Conservation (phyloP, 2,329 filamentous ascomycete species). For the Alternaria arbusti region DNA sequence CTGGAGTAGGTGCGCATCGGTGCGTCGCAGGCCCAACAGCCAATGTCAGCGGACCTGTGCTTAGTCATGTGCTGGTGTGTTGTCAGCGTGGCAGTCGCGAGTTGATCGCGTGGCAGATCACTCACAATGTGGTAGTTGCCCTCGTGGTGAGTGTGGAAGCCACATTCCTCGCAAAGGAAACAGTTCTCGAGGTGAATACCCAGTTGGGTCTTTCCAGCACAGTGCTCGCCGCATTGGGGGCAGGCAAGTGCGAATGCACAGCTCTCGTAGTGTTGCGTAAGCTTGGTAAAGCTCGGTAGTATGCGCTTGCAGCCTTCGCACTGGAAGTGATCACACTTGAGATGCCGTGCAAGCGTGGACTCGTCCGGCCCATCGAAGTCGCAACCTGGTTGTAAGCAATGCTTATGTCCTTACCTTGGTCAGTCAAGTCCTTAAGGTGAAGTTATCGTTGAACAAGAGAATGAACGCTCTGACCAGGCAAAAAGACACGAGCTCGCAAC, state of each 20-base stretch:
- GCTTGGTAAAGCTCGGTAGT: constrained; percentile 37
- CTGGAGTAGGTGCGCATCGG: constrained; percentile 33
- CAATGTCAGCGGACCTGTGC: constrained; percentile 23
- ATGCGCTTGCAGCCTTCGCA: constrained; percentile 39
- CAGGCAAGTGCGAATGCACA: constrained; percentile 30
- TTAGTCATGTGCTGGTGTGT: constrained; percentile 38
- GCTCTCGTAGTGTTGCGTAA: constrained; percentile 28
- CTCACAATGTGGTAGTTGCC: constrained; percentile 32
- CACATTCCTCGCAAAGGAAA: constrained; percentile 31
- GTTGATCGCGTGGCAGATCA: background rate
- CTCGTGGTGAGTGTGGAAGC: constrained; percentile 28
- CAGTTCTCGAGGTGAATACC: constrained; percentile 29
- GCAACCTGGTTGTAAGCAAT: constrained; percentile 42
- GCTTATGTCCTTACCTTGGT: constrained; percentile 28
- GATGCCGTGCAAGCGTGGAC: constrained; percentile 28
- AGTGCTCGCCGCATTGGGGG: constrained; percentile 24
- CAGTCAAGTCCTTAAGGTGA: background rate
- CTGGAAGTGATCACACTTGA: constrained; percentile 38
- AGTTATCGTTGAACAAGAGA: background rate
- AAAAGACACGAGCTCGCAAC: background rate
- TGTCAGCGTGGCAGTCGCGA: constrained; percentile 1
- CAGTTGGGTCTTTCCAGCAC: constrained; percentile 25
- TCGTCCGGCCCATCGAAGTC: constrained; percentile 35
- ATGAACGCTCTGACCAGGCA: background rate
- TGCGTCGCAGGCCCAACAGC: constrained; percentile 34